Conservation (phyloP, 1,284 basidiomycete species). For the Xanthoconium separans region DNA sequence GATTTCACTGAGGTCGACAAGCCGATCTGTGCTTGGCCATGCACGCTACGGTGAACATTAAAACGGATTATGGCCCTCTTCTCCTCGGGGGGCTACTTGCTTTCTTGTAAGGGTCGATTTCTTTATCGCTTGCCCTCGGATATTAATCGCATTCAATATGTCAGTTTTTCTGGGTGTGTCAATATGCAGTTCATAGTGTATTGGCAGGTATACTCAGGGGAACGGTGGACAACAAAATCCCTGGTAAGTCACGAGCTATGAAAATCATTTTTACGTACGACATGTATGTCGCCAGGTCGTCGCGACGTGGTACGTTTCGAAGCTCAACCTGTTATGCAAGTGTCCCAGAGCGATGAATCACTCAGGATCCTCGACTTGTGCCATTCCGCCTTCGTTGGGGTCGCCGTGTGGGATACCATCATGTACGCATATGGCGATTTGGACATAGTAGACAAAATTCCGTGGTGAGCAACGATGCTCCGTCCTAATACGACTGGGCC, state of each 20-base stretch:
- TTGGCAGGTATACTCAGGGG: conserved; percentile 16
- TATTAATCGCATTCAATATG: not conserved
- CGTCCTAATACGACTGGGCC: not conserved
- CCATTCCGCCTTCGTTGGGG: conserved; percentile 21
- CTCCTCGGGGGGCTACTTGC: conserved; percentile 27
- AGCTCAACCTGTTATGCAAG: not conserved
- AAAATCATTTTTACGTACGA: not conserved
- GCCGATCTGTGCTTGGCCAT: not conserved
- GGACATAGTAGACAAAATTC: conserved; percentile 10
- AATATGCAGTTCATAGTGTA: conserved; percentile 28
- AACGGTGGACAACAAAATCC: conserved; percentile 16
- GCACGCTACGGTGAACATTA: not conserved
- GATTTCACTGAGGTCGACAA: not conserved
- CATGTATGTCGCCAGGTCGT: conserved; percentile 14
- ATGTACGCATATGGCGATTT: conserved; percentile 19
- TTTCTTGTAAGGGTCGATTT: conserved; percentile 13
- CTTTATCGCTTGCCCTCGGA: not conserved
- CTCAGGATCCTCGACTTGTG: conserved; percentile 22
- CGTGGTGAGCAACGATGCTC: conserved; percentile 20
- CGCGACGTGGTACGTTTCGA: conserved; percentile 17
- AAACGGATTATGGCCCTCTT: conserved; percentile 19
- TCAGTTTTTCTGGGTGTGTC: conserved; percentile 28
- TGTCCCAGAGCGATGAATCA: not conserved
- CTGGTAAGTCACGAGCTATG: conserved; percentile 13
- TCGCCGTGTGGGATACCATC: conserved; percentile 26